Conservation (phyloP, 225 moss, liverwort and hornwort species). For the Antitrichia curtipendula region DNA sequence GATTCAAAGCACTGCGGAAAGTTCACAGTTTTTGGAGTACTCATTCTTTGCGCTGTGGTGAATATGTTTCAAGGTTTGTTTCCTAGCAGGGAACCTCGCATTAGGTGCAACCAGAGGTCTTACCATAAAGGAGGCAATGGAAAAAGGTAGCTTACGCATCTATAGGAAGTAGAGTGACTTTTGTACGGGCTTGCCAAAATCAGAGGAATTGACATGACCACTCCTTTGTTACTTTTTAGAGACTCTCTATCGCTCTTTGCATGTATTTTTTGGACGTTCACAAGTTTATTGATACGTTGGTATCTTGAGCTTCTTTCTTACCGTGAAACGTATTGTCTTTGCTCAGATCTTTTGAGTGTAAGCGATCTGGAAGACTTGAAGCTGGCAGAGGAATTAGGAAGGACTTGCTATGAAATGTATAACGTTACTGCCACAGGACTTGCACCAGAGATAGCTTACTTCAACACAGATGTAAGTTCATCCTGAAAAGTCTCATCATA, state of each 20-base stretch:
- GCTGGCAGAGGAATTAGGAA: conserved; percentile 81
- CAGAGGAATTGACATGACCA: not conserved
- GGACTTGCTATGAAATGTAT: conserved; percentile 94
- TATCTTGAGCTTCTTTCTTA: not conserved
- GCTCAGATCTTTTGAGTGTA: conserved; percentile 52
- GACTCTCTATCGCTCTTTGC: not conserved
- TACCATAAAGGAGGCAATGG: conserved; percentile 58
- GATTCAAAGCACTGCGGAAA: not conserved
- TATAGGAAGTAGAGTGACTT: not conserved
- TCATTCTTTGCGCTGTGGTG: conserved; percentile 7
- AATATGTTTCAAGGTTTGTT: conserved; percentile 68
- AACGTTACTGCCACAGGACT: conserved; percentile 88
- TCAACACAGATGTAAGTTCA: conserved; percentile 68
- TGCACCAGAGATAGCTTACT: conserved; percentile 90
- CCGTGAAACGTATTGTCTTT: not conserved
- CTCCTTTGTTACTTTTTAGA: not conserved
- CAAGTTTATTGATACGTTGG: not conserved
- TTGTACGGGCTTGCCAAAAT: not conserved
- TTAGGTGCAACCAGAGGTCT: conserved; percentile 86
- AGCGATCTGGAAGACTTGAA: conserved; percentile 67
- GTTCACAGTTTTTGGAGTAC: not conserved
- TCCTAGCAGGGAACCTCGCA: conserved; percentile 93
- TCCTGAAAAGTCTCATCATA: not conserved
- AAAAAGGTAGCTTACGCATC: conserved; percentile 23
- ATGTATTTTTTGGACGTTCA: not conserved